These are phyloP conservation scores for Botrytis paeoniae DNA, from an alignment of 2,329 filamentous ascomycete species.

Conservation along the genomic window DNA sequence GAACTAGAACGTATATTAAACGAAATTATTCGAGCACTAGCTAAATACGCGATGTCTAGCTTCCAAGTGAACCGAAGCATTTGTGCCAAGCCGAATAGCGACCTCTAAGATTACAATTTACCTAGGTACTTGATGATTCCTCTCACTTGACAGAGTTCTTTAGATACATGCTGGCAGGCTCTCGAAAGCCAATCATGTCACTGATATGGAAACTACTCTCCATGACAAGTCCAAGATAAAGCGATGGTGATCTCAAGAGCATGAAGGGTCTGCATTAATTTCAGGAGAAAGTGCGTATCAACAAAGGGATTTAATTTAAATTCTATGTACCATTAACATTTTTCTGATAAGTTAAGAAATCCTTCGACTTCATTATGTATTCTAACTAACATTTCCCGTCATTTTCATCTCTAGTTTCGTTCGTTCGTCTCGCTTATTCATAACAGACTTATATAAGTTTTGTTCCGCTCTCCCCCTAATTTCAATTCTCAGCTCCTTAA, in stretches of 20 bases:
- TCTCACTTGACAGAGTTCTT: neutral
- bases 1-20: neutral
- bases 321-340: constrained; percentile 2
- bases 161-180: neutral
- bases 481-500: neutral
- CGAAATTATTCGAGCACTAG: neutral
- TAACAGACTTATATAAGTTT: neutral
- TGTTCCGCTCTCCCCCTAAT: neutral
- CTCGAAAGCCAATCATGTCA: neutral
- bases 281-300: neutral
- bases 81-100: neutral
- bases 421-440: neutral
- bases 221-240: neutral
- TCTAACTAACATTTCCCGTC: neutral
- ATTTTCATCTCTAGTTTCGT: neutral
- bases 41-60: neutral
- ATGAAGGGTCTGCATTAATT: neutral
- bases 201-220: neutral
- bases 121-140: neutral
- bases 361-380: neutral
- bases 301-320: neutral
- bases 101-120: too few species aligned
- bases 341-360: neutral
- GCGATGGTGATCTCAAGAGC: neutral
- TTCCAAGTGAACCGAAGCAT: neutral